These are phyloP conservation scores for Phytophthora tubulina DNA, from an alignment of 352 stramenopile species.

Conservation along the genomic window DNA sequence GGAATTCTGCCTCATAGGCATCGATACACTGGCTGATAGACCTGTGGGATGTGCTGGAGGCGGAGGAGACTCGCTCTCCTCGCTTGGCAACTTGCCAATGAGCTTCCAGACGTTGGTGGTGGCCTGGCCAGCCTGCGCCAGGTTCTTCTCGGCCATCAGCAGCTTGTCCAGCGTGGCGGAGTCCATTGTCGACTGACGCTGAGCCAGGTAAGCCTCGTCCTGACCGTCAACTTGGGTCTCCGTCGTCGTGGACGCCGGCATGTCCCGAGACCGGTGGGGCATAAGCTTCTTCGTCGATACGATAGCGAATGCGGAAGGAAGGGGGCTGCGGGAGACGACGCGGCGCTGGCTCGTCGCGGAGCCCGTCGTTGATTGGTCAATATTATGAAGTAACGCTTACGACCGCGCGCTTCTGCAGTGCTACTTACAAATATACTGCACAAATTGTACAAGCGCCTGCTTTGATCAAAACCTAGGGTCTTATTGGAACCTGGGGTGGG, in stretches of 20 bases:
- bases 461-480: no score
- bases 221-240: constrained; percentile 36
- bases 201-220: constrained; percentile 67
- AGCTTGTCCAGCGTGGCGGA: constrained; percentile 85
- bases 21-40: constrained; percentile 24
- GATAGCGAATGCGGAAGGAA: no score
- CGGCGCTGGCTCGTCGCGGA: no score
- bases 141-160: constrained; percentile 81
- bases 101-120: constrained; percentile 87
- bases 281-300: constrained; percentile 10
- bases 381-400: no score
- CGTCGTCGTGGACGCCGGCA: constrained; percentile 29
- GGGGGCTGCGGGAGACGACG: constrained; percentile 15
- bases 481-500: no score
- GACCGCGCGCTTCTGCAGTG: neutral
- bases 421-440: neutral
- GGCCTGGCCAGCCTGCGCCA: constrained; percentile 83
- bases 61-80: constrained; percentile 43
- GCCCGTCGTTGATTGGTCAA: no score
- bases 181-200: constrained; percentile 85
- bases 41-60: neutral
- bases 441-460: no score
- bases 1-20: constrained; percentile 17
- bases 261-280: constrained; percentile 14
- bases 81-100: constrained; percentile 60